Conservation (phyloP, 768 basidiomycete species). For the Cystobasidium onofrii region DNA sequence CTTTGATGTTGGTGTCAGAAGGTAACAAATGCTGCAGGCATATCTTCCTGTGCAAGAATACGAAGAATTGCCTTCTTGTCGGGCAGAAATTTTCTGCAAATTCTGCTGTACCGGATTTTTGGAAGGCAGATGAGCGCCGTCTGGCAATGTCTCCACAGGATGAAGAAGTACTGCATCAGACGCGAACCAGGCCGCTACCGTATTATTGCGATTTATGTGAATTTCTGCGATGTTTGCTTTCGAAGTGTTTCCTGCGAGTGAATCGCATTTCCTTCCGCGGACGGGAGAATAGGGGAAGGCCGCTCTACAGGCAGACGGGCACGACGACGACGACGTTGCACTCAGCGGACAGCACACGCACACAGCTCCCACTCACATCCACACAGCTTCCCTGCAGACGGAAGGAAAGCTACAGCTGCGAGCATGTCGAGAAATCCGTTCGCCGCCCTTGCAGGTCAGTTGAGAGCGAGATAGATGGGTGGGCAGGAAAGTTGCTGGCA, state of each 20-base stretch:
- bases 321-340: too few relatives aligned
- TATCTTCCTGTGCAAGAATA: too few relatives aligned
- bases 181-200: not conserved
- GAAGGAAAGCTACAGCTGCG: not conserved
- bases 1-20: too few relatives aligned
- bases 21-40: too few relatives aligned
- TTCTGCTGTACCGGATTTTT: too few relatives aligned
- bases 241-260: not conserved
- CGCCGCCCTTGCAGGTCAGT: slow-evolving; percentile 29
- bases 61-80: too few relatives aligned
- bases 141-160: too few relatives aligned
- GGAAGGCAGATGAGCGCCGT: too few relatives aligned
- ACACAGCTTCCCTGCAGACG: not conserved
- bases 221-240: not conserved
- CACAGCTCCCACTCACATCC: too few relatives aligned
- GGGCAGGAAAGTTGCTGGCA: not conserved
- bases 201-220: not conserved
- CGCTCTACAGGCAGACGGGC: not conserved
- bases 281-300: not conserved
- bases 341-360: too few relatives aligned
- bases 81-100: too few relatives aligned
- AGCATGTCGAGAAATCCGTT: slow-evolving; percentile 30
- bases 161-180: not conserved
- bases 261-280: not conserved
- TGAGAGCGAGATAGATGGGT: not conserved